These are phyloP conservation scores for Fusarium irregulare DNA, from an alignment of 2,329 filamentous ascomycete species.

Conservation along the genomic window DNA sequence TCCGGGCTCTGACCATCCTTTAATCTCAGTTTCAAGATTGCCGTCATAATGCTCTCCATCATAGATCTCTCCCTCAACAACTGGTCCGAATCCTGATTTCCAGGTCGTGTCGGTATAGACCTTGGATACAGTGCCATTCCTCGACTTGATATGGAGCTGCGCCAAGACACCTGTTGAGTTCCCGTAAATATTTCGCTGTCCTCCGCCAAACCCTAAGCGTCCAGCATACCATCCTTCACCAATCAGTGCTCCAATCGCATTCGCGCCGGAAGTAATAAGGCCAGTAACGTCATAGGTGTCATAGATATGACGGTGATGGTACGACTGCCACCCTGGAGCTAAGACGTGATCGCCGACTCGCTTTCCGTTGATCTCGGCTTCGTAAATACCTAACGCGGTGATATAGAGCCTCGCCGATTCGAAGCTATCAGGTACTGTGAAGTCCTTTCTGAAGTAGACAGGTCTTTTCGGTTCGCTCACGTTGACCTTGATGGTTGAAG, in stretches of 20 bases:
- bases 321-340: conserved; percentile 65
- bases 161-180: conserved; percentile 52
- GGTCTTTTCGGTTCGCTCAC: background rate
- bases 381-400: conserved; percentile 59
- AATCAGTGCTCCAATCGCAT: conserved; percentile 54
- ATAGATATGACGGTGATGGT: conserved; percentile 61
- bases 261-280: conserved; percentile 54
- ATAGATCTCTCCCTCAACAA: conserved; percentile 55
- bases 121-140: conserved; percentile 25
- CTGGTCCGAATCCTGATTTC: background rate
- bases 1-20: conserved; percentile 34
- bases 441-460: conserved; percentile 49
- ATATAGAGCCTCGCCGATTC: conserved; percentile 58
- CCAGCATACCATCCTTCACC: conserved; percentile 62
- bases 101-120: conserved; percentile 52
- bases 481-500: background rate
- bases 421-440: conserved; percentile 41
- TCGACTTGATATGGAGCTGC: conserved; percentile 49
- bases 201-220: conserved; percentile 45
- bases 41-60: conserved; percentile 63
- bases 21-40: conserved; percentile 47
- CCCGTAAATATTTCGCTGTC: conserved; percentile 49
- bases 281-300: conserved; percentile 63
- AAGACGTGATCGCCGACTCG: conserved; percentile 50
- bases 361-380: conserved; percentile 59